These are phyloP conservation scores for Plasmopara halstedii DNA, from an alignment of 352 stramenopile genomes.

Conservation along the genomic window DNA sequence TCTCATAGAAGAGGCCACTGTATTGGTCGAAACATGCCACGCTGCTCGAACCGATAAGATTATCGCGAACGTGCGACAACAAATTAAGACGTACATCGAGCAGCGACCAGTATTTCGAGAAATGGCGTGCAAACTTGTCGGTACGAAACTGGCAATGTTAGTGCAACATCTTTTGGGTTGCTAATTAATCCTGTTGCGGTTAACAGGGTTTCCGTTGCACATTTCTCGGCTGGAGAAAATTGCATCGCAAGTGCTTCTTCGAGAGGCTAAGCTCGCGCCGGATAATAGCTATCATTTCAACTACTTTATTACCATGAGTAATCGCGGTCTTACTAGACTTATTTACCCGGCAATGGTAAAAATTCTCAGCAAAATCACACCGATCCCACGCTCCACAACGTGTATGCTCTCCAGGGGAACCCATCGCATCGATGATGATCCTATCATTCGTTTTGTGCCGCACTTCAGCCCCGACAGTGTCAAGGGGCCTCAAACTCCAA, in stretches of 20 bases:
- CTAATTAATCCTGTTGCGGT: not conserved
- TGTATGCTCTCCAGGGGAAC: constrained; percentile 44
- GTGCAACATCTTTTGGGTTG: not conserved
- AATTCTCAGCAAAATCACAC: constrained; percentile 33
- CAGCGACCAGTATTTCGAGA: constrained; percentile 23
- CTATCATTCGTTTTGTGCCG: constrained; percentile 74
- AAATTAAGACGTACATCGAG: constrained; percentile 34
- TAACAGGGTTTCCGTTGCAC: constrained; percentile 14
- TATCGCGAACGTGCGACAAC: constrained; percentile 30
- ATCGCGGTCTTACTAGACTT: constrained; percentile 26
- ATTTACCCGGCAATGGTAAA: constrained; percentile 31
- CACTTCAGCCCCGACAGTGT: constrained; percentile 32
- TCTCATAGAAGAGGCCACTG: constrained; percentile 35
- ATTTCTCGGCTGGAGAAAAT: constrained; percentile 42
- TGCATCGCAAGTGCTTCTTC: constrained; percentile 32
- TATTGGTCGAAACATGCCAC: constrained; percentile 31
- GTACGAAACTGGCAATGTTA: not conserved
- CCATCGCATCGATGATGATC: constrained; percentile 64
- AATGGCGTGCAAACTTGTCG: constrained; percentile 12
- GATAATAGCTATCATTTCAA: constrained; percentile 6
- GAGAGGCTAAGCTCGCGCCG: constrained; percentile 19
- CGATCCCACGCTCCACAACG: constrained; percentile 54
- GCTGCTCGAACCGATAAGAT: constrained; percentile 19
- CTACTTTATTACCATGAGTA: constrained; percentile 43
- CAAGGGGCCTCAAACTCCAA: constrained; percentile 26